Conservation (phyloP, 2,329 filamentous ascomycete genomes). For the Calonectria pteridis region DNA sequence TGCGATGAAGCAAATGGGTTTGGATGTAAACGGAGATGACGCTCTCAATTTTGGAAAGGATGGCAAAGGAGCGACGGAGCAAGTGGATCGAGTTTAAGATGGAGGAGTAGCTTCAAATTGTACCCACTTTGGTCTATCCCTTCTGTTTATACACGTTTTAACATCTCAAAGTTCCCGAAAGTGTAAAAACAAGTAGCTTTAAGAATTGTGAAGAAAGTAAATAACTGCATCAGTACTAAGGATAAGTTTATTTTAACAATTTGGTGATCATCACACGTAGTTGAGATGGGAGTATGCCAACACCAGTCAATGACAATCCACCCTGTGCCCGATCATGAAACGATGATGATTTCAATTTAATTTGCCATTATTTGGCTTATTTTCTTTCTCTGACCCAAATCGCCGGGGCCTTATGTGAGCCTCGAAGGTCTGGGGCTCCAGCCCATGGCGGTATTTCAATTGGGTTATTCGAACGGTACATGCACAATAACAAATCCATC, state of each 20-base stretch:
- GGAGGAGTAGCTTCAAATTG: not conserved
- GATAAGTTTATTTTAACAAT: not conserved
- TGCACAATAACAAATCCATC: not conserved
- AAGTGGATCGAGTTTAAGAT: conserved; percentile 15
- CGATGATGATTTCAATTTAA: not conserved
- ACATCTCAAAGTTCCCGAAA: not conserved
- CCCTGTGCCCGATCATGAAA: not conserved
- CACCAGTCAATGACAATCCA: not conserved
- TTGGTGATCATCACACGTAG: not conserved
- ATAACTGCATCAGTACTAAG: not conserved
- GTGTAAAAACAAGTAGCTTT: not conserved
- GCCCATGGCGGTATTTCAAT: not conserved
- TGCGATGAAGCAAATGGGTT: conserved; percentile 35
- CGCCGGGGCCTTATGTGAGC: not conserved
- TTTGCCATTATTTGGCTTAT: not conserved
- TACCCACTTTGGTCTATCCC: not conserved
- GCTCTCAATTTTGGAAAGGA: conserved; percentile 12
- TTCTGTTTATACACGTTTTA: not conserved
- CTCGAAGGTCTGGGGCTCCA: not conserved
- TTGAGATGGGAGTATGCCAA: not conserved
- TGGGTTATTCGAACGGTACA: not conserved
- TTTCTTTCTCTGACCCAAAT: not conserved
- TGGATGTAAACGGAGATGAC: conserved; percentile 20
- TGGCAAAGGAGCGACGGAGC: not conserved
- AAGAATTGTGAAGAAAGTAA: not conserved